Evolutionary conservation across 495 filamentous ascomycete genomes (phyloP).

Genomic region (Halenospora varia): DNA sequence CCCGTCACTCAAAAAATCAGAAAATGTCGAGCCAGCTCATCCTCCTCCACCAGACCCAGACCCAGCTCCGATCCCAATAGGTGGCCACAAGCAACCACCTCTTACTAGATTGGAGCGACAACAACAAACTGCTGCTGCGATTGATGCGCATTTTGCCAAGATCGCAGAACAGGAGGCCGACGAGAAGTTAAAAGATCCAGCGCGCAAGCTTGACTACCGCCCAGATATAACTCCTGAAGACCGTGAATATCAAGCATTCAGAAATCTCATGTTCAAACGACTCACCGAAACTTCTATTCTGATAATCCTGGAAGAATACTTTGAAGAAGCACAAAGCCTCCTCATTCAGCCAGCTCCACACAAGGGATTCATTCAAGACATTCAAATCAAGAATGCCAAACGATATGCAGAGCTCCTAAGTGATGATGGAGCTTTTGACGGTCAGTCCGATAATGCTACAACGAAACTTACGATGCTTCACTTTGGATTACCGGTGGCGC

Average conservation of each 20-base stretch:
- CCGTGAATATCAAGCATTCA: neutral
- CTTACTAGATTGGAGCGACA: neutral
- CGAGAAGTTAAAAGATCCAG: neutral
- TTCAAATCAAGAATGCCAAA: slow-evolving; percentile 10
- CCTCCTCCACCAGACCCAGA: too few species aligned
- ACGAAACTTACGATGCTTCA: slow-evolving; percentile 26
- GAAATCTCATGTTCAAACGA: neutral
- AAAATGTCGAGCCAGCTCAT: too few species aligned
- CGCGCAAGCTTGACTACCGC: neutral
- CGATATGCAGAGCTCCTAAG: slow-evolving; percentile 11
- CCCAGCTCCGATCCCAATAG: too few species aligned
- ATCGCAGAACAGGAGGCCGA: neutral
- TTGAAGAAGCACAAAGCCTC: slow-evolving; percentile 19
- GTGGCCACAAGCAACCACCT: neutral
- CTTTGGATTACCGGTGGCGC: slow-evolving; percentile 23
- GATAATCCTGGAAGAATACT: slow-evolving; percentile 6
- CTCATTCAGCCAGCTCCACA: slow-evolving; percentile 6
- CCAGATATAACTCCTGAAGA: slow-evolving; percentile 1
- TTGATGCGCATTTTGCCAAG: neutral
- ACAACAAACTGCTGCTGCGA: neutral
- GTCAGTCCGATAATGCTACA: slow-evolving; percentile 8
- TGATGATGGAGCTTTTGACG: neutral
- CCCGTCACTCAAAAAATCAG: too few species aligned
- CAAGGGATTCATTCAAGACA: slow-evolving; percentile 5
- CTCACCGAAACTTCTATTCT: neutral